Base-by-base conservation (phyloP, 345 rosid species). In the Lenwebbia sp. region DNA sequence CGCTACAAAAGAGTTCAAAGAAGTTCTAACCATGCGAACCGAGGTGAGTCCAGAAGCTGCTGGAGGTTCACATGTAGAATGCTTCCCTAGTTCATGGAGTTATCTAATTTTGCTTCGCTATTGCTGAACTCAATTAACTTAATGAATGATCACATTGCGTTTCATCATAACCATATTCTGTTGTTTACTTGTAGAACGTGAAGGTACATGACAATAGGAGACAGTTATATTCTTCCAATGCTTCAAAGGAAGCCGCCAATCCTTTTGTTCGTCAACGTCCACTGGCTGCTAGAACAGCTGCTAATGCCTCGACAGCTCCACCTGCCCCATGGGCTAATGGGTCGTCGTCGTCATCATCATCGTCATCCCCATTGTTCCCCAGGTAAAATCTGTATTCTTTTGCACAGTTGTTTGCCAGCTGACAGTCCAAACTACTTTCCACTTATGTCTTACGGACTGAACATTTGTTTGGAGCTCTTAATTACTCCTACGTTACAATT, bases 211-310 rank as follows among this genome's bases (percentile, higher is more conserved):
- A 93, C 74, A 93, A 90, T 88, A 89, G 94, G 85, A 93, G 95
- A 86, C 94, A 92, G 81, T 85, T 93, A 88, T 93, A 91, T 89
- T 91, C 95, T 65, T 90, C 93, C 62, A 75, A 85, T 83, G 86
- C 93, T 60, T 84, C 93, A 56, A 93, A 91, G 86, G 93, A 93
- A 54, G 60, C 93, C 28, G 7, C 91, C 52, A 93, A 92, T 92
- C 94, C 95, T 76, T 93, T 93, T 90, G 93, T 92, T 41, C 93
- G 94, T 65, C 95, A 91, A 87, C 94, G 93, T 84, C 95, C 95
- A 84, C 90, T 93, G 19, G 91, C 94, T 85, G 75, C 91, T 51
- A 89, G 88, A 83, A 40, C 92, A 52, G 54, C 90, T 84, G 90
- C 88, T 70, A 89, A 78, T 88, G 81, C 92, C 83, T 91, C 95